phyloP scores from a whole-genome alignment of 1,284 basidiomycete species.

The Trametes pubescens region DNA sequence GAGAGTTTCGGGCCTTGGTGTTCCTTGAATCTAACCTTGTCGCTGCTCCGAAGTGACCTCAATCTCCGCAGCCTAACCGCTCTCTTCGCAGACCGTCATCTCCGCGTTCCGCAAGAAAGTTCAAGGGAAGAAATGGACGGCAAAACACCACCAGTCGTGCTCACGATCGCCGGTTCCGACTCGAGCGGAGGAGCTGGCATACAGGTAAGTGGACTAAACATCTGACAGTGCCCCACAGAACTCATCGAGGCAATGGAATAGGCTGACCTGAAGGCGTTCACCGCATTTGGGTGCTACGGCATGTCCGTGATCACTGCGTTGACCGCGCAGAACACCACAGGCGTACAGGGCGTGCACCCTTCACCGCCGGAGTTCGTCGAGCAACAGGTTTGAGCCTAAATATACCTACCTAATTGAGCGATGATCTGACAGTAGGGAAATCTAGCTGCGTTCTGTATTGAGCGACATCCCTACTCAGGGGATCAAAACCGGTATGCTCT shows the following conservation, averaged over 20 bases:
- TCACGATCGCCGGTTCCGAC: constrained; percentile 90
- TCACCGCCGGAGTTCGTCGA: constrained; percentile 74
- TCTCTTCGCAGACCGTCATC: background rate
- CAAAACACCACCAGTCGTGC: constrained; percentile 42
- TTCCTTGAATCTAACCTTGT: no score
- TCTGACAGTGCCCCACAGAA: background rate
- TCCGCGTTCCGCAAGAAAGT: background rate
- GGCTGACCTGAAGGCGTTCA: constrained; percentile 90
- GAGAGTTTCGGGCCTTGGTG: no score
- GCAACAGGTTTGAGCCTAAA: constrained; percentile 61
- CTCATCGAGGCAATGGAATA: constrained; percentile 37
- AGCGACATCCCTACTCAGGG: constrained; percentile 78
- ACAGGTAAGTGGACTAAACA: constrained; percentile 61
- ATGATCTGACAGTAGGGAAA: background rate
- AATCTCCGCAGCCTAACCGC: background rate
- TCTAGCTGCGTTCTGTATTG: constrained; percentile 81
- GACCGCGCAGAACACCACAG: constrained; percentile 91
- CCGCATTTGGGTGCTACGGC: constrained; percentile 85
- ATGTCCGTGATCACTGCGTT: constrained; percentile 89
- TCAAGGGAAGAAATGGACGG: constrained; percentile 1
- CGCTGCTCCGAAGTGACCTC: no score
- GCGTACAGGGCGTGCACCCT: constrained; percentile 79
- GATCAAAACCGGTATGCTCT: constrained; percentile 94
- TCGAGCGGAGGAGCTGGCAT: constrained; percentile 92
- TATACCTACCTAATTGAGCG: background rate